Evolutionary conservation across 2,329 filamentous ascomycete genomes (phyloP).

Genomic region (Fusarium sp.): DNA sequence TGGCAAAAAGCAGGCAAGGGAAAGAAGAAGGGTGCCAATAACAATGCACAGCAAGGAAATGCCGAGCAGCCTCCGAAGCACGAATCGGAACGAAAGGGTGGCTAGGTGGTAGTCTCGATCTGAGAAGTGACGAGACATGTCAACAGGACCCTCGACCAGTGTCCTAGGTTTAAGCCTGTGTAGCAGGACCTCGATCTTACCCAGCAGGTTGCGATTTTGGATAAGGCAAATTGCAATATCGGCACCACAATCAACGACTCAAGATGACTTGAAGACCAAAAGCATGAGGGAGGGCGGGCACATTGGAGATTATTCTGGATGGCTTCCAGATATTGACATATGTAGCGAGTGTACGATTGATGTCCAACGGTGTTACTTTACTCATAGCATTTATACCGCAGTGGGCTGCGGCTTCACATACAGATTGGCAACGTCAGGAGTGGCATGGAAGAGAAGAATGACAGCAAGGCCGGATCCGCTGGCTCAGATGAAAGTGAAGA

Average conservation of each 20-base stretch:
- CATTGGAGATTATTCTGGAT: constrained; percentile 47
- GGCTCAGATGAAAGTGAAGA: constrained; percentile 4
- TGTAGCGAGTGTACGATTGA: constrained; percentile 46
- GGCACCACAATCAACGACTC: constrained; percentile 23
- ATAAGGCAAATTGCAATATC: constrained; percentile 33
- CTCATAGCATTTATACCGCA: constrained; percentile 40
- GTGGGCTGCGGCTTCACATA: constrained; percentile 31
- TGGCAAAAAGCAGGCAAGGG: constrained; percentile 72
- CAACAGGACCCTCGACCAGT: not conserved
- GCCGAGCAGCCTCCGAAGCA: constrained; percentile 69
- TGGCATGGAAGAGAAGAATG: constrained; percentile 31
- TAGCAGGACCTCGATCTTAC: constrained; percentile 21
- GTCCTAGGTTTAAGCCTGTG: constrained; percentile 2
- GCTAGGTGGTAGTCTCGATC: constrained; percentile 52
- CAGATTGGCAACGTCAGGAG: constrained; percentile 41
- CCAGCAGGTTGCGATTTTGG: constrained; percentile 40
- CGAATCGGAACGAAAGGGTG: constrained; percentile 72
- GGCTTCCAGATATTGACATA: constrained; percentile 34
- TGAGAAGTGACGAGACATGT: constrained; percentile 34
- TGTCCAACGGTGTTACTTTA: constrained; percentile 25
- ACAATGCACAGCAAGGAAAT: constrained; percentile 52
- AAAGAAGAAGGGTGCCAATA: constrained; percentile 58
- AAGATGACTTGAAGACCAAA: constrained; percentile 18
- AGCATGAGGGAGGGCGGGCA: constrained; percentile 16
- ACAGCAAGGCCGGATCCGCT: constrained; percentile 27